A percentile compares a stretch with the other conserved stretches of the same genome.
Evolutionary conservation across 2,329 filamentous ascomycete species (phyloP).

Genomic region (Fusarium pseudoanthophilum): DNA sequence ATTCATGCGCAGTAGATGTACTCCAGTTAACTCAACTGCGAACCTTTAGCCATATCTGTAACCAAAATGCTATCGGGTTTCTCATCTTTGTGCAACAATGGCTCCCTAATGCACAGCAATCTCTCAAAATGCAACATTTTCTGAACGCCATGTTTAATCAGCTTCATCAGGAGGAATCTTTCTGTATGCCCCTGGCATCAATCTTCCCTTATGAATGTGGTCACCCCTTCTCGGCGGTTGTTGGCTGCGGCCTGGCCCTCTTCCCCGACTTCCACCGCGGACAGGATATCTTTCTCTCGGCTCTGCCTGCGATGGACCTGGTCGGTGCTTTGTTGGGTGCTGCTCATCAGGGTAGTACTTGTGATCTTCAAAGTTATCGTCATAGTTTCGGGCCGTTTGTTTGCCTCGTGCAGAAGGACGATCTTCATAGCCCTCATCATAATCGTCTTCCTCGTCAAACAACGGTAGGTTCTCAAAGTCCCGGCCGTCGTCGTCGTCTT

Average conservation of each 20-base stretch:
- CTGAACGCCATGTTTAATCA: neutral
- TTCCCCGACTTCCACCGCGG: neutral
- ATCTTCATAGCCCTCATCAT: neutral
- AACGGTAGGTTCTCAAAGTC: neutral
- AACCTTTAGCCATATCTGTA: rapidly evolving
- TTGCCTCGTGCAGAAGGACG: neutral
- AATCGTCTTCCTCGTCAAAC: neutral
- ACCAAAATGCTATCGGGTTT: rapidly evolving
- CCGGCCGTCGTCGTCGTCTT: neutral
- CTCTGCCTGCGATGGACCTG: rapidly evolving
- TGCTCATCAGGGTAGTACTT: neutral
- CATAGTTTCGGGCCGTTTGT: neutral
- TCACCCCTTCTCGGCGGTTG: rapidly evolving
- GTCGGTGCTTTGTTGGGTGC: rapidly evolving
- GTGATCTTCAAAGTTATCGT: neutral
- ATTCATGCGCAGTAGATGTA: rapidly evolving
- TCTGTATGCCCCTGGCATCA: neutral
- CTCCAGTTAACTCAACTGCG: rapidly evolving
- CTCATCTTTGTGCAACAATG: no score
- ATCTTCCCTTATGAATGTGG: rapidly evolving
- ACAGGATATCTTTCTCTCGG: neutral
- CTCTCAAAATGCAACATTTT: neutral
- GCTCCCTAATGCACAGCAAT: no score
- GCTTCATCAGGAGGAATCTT: neutral
- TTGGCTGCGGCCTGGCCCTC: rapidly evolving